Evolutionary conservation across 2,329 filamentous ascomycete species (phyloP).

Genomic region (Hirsutella thompsonii): DNA sequence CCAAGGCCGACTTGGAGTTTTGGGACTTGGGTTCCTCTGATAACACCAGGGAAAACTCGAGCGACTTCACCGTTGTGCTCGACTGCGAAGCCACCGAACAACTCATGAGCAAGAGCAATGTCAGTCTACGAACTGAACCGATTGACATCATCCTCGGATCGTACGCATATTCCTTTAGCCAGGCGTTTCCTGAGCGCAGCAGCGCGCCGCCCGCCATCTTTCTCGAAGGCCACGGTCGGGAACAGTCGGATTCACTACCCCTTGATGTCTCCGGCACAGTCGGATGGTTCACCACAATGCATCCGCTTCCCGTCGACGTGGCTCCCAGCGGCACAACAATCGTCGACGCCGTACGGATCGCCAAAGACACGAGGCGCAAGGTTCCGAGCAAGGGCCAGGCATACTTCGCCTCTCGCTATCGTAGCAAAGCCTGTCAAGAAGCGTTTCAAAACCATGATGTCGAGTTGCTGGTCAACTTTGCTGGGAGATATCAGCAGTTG

Average conservation of each 20-base stretch:
- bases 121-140: slow-evolving; percentile 18
- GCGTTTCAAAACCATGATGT: not conserved
- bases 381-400: not conserved
- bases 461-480: not conserved
- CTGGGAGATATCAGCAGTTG: not conserved
- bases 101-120: slow-evolving; percentile 13
- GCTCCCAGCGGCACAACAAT: not conserved
- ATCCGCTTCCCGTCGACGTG: slow-evolving; percentile 9
- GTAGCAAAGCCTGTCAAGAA: not conserved
- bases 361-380: not conserved
- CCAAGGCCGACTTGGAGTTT: slow-evolving; percentile 5
- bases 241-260: slow-evolving; percentile 12
- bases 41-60: slow-evolving; percentile 3
- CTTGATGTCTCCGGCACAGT: slow-evolving; percentile 19
- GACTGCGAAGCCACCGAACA: not conserved
- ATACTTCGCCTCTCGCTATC: not conserved
- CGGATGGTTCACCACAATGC: slow-evolving; percentile 24
- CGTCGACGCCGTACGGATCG: not conserved
- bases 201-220: slow-evolving; percentile 17
- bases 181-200: slow-evolving; percentile 14
- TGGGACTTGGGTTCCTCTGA: slow-evolving; percentile 5
- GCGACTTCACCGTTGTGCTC: slow-evolving; percentile 3
- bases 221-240: slow-evolving; percentile 23
- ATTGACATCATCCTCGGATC: slow-evolving; percentile 20
- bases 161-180: slow-evolving; percentile 13